Percentiles rank a stretch among this genome's conserved stretches.
Evolutionary conservation across 1,284 basidiomycete genomes (phyloP).

Genomic region (Takashimella tepidaria): DNA sequence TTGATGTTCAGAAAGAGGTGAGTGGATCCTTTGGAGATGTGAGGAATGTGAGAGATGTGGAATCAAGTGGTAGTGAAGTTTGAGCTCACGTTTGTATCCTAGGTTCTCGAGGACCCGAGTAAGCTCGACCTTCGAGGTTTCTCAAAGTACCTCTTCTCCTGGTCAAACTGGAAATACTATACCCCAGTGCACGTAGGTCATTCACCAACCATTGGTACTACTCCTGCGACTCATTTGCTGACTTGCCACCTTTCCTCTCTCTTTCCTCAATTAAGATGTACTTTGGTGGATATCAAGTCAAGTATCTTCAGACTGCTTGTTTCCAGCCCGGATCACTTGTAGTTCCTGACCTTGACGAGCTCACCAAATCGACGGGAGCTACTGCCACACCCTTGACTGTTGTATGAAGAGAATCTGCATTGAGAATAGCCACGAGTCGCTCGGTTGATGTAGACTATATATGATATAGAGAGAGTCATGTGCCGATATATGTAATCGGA

Average conservation of each 20-base stretch:
- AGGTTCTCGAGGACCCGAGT: constrained; percentile 32
- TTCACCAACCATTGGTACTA: not conserved
- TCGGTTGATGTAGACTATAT: too few species aligned
- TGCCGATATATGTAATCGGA: too few species aligned
- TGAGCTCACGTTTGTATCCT: not conserved
- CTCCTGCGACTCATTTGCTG: too few species aligned
- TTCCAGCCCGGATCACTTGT: constrained; percentile 38
- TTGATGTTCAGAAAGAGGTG: constrained; percentile 40
- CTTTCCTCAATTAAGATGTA: not conserved
- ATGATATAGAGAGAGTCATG: too few species aligned
- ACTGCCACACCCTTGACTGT: too few species aligned
- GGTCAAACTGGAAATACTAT: constrained; percentile 46
- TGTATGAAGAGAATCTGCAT: too few species aligned
- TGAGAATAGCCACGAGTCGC: too few species aligned
- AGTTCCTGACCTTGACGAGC: constrained; percentile 27
- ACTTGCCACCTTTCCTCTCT: too few species aligned
- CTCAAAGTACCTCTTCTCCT: constrained; percentile 36
- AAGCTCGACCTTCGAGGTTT: constrained; percentile 29
- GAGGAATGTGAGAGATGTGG: too few species aligned
- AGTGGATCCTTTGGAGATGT: too few species aligned
- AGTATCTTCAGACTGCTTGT: constrained; percentile 15
- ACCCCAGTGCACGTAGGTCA: constrained; percentile 35
- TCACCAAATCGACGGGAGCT: not conserved
- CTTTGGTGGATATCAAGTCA: constrained; percentile 1
- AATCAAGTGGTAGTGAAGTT: too few species aligned